These are phyloP conservation scores for Nymphaea thermarum DNA, from an alignment of 164 flowering plant genomes.

Conservation along the genomic window DNA sequence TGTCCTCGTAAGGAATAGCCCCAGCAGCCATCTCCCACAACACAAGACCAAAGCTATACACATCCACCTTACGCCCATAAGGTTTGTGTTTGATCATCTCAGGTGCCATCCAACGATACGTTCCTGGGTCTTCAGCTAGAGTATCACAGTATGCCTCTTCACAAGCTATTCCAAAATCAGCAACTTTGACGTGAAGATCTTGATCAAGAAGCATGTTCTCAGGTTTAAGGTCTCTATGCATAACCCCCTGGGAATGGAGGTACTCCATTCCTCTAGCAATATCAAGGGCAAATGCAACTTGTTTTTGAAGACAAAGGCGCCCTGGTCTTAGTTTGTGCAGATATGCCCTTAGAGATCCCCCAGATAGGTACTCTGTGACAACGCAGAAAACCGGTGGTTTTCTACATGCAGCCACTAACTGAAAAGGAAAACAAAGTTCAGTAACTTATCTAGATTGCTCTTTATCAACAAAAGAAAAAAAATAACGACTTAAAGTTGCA, in stretches of 20 bases:
- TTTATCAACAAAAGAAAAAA: too few species aligned
- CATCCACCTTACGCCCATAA: constrained; percentile 75
- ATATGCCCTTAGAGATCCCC: constrained; percentile 79
- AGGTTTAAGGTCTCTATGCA: constrained; percentile 80
- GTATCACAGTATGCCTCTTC: constrained; percentile 65
- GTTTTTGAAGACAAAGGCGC: constrained; percentile 41
- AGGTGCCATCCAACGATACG: constrained; percentile 99
- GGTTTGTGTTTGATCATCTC: constrained; percentile 78
- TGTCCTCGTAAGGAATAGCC: constrained; percentile 66
- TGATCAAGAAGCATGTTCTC: constrained; percentile 75
- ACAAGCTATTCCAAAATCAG: constrained; percentile 93
- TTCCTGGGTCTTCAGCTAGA: constrained; percentile 78
- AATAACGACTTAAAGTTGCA: too few species aligned
- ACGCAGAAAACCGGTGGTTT: constrained; percentile 69
- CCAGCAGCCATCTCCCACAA: constrained; percentile 91
- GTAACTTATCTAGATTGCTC: too few species aligned
- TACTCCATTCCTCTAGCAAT: constrained; percentile 90
- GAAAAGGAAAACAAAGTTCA: constrained; percentile 12
- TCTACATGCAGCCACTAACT: constrained; percentile 80
- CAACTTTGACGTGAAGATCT: constrained; percentile 57
- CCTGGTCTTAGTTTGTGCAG: constrained; percentile 60
- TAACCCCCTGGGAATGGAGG: constrained; percentile 78
- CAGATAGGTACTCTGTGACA: constrained; percentile 67
- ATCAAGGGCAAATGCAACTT: constrained; percentile 55
- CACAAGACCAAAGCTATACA: constrained; percentile 83